Base-by-base conservation (phyloP, 2,329 filamentous ascomycete species). In the Exophiala sideris region DNA sequence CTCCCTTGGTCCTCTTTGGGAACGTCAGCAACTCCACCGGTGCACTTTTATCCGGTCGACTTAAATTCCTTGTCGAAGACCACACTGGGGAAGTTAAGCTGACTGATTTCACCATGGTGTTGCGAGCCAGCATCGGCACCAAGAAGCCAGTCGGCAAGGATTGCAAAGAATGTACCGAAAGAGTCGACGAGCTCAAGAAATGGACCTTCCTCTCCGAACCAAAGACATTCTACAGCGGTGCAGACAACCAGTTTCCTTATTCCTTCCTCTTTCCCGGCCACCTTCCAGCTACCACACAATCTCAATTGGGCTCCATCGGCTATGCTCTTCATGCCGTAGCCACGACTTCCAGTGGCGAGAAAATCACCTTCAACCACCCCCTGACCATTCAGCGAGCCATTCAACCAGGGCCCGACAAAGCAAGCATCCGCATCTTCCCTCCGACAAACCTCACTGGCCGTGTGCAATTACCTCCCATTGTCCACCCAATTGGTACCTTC, bases 401-500 rank as follows among this genome's bases (percentile, higher is more conserved):
- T 21, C 79, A 87, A 49, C 83, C 89, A 2, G 88, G 90, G 45
- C 79, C 82, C 49, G 90, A 95, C 57, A 92, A 95, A 73, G 86
- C 91, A 72, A 95, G 89, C 12, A 85, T 96, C 59, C 89, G 92
- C 66, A 88, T 97, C 67, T 99, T 99, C 73, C 94, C 92, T 45
- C 92, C 94, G 0, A 99, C 94, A 62, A 94, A 95, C 73, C 86
- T 99, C 66, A 91, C 89, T 62, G 88, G 90, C 54, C 86, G 85
- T 66, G 87, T 94, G 59, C 85, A 89, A 65, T 86, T 95, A 60
- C 87, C 87, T 44, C 84, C 89, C 35, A 83, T 95, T 60, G 85
- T 96, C 59, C 87, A 96, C 73, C 91, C 92, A 4, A 88, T 91
- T 56, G 88, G 89, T 65, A 84, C 83, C 6, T 92, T 95, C 73